phyloP scores from a whole-genome alignment of 2,329 filamentous ascomycete species.

The Talaromyces amestolkiae region DNA sequence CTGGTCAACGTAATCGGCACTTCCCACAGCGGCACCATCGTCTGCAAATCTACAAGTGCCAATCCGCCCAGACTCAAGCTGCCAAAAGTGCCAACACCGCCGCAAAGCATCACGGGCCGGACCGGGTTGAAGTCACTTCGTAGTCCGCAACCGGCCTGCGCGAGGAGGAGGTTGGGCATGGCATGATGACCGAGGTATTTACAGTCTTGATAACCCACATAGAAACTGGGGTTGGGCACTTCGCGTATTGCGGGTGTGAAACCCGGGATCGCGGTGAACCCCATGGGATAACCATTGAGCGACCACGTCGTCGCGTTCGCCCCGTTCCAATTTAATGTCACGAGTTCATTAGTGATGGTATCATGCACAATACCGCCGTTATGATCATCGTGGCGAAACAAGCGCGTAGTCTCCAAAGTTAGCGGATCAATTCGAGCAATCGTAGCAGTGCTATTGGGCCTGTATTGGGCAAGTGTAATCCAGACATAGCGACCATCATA shows the following conservation, averaged over 20 bases:
- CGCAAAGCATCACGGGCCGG: slow-evolving; percentile 49
- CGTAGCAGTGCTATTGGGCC: slow-evolving; percentile 49
- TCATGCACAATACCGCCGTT: slow-evolving; percentile 51
- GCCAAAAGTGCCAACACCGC: slow-evolving; percentile 43
- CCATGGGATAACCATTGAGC: slow-evolving; percentile 34
- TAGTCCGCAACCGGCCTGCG: neutral
- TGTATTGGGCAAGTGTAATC: slow-evolving; percentile 49
- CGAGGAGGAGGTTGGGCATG: slow-evolving; percentile 27
- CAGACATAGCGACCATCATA: slow-evolving; percentile 50
- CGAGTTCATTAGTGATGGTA: slow-evolving; percentile 33
- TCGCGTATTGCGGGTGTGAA: slow-evolving; percentile 27
- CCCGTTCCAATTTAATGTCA: slow-evolving; percentile 50
- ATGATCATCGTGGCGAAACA: slow-evolving; percentile 45
- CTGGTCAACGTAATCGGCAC: slow-evolving; percentile 47
- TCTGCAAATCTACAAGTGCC: slow-evolving; percentile 47
- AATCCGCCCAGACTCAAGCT: slow-evolving; percentile 44
- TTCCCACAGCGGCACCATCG: slow-evolving; percentile 48
- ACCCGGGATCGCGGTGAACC: slow-evolving; percentile 21
- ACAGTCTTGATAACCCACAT: slow-evolving; percentile 54
- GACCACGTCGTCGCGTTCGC: slow-evolving; percentile 38
- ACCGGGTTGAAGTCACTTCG: neutral
- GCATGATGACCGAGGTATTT: slow-evolving; percentile 48
- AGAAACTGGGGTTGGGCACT: slow-evolving; percentile 44
- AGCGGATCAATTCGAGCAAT: slow-evolving; percentile 42
- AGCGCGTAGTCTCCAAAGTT: slow-evolving; percentile 34